These are phyloP conservation scores for Tetrastigma voinierianum DNA, from an alignment of 164 flowering plant species.

Conservation along the genomic window DNA sequence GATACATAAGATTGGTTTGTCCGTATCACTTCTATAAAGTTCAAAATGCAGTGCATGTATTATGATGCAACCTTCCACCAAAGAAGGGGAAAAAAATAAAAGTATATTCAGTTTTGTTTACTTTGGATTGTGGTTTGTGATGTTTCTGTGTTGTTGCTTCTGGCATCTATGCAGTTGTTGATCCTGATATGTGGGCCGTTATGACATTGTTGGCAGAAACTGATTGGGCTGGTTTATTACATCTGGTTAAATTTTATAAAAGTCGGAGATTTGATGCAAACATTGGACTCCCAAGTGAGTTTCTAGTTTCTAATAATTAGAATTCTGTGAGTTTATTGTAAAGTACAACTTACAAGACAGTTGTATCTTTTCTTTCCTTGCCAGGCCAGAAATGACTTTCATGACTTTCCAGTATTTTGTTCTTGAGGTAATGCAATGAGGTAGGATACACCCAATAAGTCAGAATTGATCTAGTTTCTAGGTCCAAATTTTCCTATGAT, in stretches of 20 bases:
- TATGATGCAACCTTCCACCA: too few species aligned
- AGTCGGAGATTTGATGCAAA: slow-evolving; percentile 77
- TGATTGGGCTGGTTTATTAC: slow-evolving; percentile 82
- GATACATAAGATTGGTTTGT: too few species aligned
- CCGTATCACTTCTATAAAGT: too few species aligned
- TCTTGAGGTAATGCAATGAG: slow-evolving; percentile 96
- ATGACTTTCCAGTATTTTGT: slow-evolving; percentile 93
- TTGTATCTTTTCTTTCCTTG: slow-evolving; percentile 15
- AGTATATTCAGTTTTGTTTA: too few species aligned
- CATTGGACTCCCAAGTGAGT: slow-evolving; percentile 89
- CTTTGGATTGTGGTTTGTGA: not conserved
- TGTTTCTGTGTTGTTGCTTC: not conserved
- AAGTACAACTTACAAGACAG: not conserved
- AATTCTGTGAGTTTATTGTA: not conserved
- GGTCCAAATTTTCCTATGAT: not conserved
- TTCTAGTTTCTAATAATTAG: slow-evolving; percentile 1
- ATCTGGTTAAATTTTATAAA: slow-evolving; percentile 77
- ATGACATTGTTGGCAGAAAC: slow-evolving; percentile 50
- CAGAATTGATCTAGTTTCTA: not conserved
- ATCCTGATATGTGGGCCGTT: not conserved
- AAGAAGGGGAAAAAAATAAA: too few species aligned
- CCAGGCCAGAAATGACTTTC: slow-evolving; percentile 99
- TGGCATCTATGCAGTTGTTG: not conserved
- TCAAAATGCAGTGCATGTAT: too few species aligned
- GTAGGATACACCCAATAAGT: slow-evolving; percentile 50